Evolutionary conservation across 2,329 filamentous ascomycete species (phyloP).

Genomic region (Juglanconis oblonga): DNA sequence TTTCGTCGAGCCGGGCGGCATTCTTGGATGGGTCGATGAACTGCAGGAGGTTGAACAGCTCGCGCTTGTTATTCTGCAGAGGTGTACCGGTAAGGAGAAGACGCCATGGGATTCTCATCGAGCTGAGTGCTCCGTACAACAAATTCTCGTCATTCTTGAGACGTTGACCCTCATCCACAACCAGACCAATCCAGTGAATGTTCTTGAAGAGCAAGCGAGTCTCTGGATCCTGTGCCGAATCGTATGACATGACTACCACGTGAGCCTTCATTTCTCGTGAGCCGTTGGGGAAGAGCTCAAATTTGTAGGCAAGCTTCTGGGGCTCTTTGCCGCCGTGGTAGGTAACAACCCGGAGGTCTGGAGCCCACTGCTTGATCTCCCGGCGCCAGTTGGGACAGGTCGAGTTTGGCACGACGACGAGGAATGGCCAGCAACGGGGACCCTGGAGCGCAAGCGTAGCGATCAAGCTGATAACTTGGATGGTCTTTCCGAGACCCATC

Average conservation of each 20-base stretch:
- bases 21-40: constrained; percentile 75
- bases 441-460: constrained; percentile 66
- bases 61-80: constrained; percentile 90
- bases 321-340: constrained; percentile 79
- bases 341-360: constrained; percentile 80
- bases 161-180: constrained; percentile 93
- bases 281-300: constrained; percentile 77
- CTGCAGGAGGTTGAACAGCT: constrained; percentile 94
- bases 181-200: constrained; percentile 80
- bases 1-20: constrained; percentile 69
- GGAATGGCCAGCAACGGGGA: constrained; percentile 83
- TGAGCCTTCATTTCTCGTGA: constrained; percentile 75
- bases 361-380: constrained; percentile 92
- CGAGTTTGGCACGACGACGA: constrained; percentile 90
- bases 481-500: constrained; percentile 97
- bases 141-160: constrained; percentile 89
- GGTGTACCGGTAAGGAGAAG: constrained; percentile 88
- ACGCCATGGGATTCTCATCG: constrained; percentile 77
- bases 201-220: constrained; percentile 63
- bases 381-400: constrained; percentile 98
- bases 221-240: constrained; percentile 74
- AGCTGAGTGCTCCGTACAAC: constrained; percentile 71
- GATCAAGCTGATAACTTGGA: constrained; percentile 84
- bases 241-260: constrained; percentile 92
- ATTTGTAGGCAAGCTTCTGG: constrained; percentile 72